Base-by-base conservation (phyloP, 306 rosid species). In the Myrica gale region DNA sequence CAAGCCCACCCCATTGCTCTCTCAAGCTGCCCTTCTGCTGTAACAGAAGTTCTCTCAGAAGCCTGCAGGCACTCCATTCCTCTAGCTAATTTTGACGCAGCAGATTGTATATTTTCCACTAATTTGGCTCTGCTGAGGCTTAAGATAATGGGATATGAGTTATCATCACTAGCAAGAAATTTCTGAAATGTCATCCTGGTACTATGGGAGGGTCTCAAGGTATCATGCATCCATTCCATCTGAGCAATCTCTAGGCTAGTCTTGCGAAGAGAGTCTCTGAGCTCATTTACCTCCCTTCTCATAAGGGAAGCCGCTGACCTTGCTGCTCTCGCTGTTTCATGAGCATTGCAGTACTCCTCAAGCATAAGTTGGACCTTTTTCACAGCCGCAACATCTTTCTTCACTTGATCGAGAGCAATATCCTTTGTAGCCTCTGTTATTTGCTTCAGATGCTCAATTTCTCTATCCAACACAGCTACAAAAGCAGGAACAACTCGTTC, bases 1-100 rank as follows among this genome's bases (percentile, higher is more conserved):
- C 97, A 93, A 57, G 97, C 97, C 98, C 98, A 93, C 42, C 91
- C 82, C 98, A 93, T 93, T 66, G 98, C 98, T 86, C 98, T 90
- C 90, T 91, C 97, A 75, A 93, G 97, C 79, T 93, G 97, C 60
- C 89, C 96, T 87, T 93, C 98, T 44, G 97, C 96, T 50, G 89
- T 74, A 75, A 86, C 83, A 79, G 97, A 90, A 85, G 80, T 85
- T 80, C 48, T 87, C 37, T 90, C 98, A 83, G 92, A 90, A 57
- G 97, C 89, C 80, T 91, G 92, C 61, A 93, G 87, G 81, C 91
- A 78, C 82, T 93, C 98, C 68, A 85, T 32, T 69, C 94, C 87
- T 71, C 88, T 84, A 44, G 87, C 89, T 79, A 93, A 91, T 86
- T 84, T 93, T 79, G 98, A 93, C 66, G 83, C 86, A 56, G 98